These are phyloP conservation scores for Globisporangium canariense DNA, from an alignment of 352 stramenopile species.

Conservation along the genomic window DNA sequence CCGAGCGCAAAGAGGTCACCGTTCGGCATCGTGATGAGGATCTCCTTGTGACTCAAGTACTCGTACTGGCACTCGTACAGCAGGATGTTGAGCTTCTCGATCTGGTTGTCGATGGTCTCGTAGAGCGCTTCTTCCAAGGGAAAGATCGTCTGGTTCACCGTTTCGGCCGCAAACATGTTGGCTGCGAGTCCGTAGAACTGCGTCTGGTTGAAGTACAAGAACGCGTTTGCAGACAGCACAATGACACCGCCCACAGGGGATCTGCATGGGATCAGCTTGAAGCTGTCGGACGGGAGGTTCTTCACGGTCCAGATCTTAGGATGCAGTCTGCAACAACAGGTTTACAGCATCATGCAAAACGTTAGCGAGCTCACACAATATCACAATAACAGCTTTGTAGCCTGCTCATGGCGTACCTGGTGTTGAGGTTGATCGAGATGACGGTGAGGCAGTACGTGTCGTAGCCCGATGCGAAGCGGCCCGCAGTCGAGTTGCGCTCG, in stretches of 20 bases:
- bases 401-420: conserved; percentile 28
- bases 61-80: conserved; percentile 69
- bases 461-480: conserved; percentile 63
- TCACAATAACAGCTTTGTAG: conserved; percentile 12
- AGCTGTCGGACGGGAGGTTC: conserved; percentile 78
- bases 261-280: conserved; percentile 67
- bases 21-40: conserved; percentile 55
- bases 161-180: conserved; percentile 72
- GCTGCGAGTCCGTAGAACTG: conserved; percentile 75
- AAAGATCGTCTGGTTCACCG: conserved; percentile 69
- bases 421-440: conserved; percentile 87
- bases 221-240: conserved; percentile 72
- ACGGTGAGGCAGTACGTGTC: conserved; percentile 85
- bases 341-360: not conserved
- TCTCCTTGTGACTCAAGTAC: conserved; percentile 65
- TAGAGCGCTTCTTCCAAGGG: conserved; percentile 62
- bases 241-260: conserved; percentile 71
- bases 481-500: conserved; percentile 64
- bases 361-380: not conserved
- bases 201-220: conserved; percentile 88
- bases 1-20: conserved; percentile 66
- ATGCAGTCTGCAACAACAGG: conserved; percentile 40
- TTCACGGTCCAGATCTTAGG: conserved; percentile 86
- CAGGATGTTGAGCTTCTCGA: conserved; percentile 48
- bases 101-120: conserved; percentile 49